Evolutionary conservation across 371 early-diverging fungal genomes (phyloP).

Genomic region (Apophysomyces ossiformis): DNA sequence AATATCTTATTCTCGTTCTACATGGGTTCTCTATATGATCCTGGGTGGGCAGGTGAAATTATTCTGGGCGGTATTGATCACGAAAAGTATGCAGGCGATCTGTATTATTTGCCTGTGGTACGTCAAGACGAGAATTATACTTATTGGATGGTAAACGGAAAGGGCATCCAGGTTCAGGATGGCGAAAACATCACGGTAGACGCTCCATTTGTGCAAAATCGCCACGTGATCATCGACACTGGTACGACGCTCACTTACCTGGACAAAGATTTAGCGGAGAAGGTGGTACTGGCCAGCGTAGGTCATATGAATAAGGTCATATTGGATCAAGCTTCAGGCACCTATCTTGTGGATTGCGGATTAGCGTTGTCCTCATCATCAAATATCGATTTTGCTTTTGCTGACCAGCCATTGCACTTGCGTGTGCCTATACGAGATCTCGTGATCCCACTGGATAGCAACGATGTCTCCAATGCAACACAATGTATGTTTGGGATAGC

Average conservation of each 20-base stretch:
- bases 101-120: conserved; percentile 20
- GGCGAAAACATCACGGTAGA: neutral
- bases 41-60: conserved; percentile 49
- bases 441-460: conserved; percentile 31
- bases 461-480: conserved; percentile 8
- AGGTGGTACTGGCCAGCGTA: conserved; percentile 23
- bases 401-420: conserved; percentile 15
- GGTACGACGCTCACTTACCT: conserved; percentile 42
- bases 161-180: conserved; percentile 18
- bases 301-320: conserved; percentile 5
- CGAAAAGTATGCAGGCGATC: conserved; percentile 28
- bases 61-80: conserved; percentile 60
- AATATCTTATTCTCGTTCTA: conserved; percentile 45
- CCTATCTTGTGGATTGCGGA: conserved; percentile 16
- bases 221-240: conserved; percentile 40
- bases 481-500: conserved; percentile 45
- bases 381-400: neutral
- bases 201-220: neutral
- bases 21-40: conserved; percentile 26
- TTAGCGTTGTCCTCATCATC: neutral
- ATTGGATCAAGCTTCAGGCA: conserved; percentile 24
- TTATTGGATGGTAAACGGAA: conserved; percentile 32
- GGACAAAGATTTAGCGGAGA: conserved; percentile 24
- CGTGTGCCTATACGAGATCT: conserved; percentile 31
- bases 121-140: conserved; percentile 13